phyloP scores from a whole-genome alignment of 2,329 filamentous ascomycete genomes.

The Huntiella savannae region DNA sequence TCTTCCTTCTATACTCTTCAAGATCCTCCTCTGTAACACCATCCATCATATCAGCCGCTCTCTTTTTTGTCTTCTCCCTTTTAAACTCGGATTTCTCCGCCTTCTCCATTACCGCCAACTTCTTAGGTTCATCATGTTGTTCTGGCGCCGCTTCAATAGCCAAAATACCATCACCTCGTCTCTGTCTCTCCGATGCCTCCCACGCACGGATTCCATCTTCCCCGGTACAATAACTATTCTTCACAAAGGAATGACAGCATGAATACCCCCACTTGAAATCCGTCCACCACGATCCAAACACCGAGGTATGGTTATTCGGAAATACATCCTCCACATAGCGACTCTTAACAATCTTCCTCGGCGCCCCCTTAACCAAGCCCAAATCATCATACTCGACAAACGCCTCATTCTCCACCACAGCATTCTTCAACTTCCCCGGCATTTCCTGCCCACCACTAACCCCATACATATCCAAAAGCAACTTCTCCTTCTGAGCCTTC shows the following conservation, averaged over 20 bases:
- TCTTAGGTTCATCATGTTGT: constrained; percentile 17
- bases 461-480: constrained; percentile 68
- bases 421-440: constrained; percentile 30
- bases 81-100: constrained; percentile 16
- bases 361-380: constrained; percentile 74
- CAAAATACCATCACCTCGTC: constrained; percentile 23
- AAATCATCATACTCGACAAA: constrained; percentile 92
- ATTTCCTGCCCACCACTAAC: constrained; percentile 52
- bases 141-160: constrained; percentile 18
- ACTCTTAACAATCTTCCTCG: constrained; percentile 57
- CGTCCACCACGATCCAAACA: constrained; percentile 97
- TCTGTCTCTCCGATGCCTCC: constrained; percentile 50
- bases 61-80: constrained; percentile 28
- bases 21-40: constrained; percentile 68
- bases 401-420: constrained; percentile 60
- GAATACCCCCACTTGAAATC: constrained; percentile 91
- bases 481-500: constrained; percentile 46
- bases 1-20: constrained; percentile 65
- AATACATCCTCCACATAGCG: constrained; percentile 83
- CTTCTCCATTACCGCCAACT: constrained; percentile 13
- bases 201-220: constrained; percentile 69
- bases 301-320: constrained; percentile 75
- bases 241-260: constrained; percentile 83
- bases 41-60: constrained; percentile 61
- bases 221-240: constrained; percentile 95